A percentile compares a stretch with the other conserved stretches of the same genome.
Evolutionary conservation across 495 filamentous ascomycete species (phyloP).

Genomic region (Daldinia concentrica): DNA sequence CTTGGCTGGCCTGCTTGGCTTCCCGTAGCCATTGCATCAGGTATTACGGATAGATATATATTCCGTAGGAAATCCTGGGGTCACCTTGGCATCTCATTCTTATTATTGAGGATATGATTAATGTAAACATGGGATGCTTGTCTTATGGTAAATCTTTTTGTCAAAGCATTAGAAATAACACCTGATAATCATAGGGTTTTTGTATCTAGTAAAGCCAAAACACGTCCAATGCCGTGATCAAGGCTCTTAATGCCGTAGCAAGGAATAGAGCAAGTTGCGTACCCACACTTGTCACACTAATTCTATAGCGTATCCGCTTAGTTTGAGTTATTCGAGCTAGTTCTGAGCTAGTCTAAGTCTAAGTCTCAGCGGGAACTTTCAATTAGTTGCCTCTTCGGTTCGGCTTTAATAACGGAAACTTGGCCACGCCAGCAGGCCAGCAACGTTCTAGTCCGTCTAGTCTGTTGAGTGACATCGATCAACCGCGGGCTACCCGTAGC

Average conservation of each 20-base stretch:
- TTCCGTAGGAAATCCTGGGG: background rate
- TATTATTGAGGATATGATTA: background rate
- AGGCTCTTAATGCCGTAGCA: background rate
- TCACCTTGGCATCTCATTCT: background rate
- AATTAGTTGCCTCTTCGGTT: background rate
- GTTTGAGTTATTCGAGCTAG: background rate
- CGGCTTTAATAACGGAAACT: constrained; percentile 3
- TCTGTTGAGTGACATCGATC: background rate
- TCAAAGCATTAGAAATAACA: background rate
- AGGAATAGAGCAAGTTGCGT: background rate
- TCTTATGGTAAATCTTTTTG: background rate
- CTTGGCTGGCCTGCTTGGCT: background rate
- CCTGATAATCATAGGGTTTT: background rate
- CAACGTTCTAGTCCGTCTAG: background rate
- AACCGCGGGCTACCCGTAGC: background rate
- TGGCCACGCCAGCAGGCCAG: background rate
- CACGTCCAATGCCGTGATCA: background rate
- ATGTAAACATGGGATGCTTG: background rate
- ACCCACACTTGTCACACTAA: constrained; percentile 2
- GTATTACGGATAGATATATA: background rate
- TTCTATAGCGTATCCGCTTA: background rate
- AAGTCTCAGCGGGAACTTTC: background rate
- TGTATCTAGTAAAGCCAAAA: background rate
- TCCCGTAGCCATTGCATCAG: background rate
- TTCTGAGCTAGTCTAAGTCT: background rate